Evolutionary conservation across 441 rosid genomes (phyloP), one percentile per base, ranked within the genome.

Genomic region (Kokia cookei): DNA sequence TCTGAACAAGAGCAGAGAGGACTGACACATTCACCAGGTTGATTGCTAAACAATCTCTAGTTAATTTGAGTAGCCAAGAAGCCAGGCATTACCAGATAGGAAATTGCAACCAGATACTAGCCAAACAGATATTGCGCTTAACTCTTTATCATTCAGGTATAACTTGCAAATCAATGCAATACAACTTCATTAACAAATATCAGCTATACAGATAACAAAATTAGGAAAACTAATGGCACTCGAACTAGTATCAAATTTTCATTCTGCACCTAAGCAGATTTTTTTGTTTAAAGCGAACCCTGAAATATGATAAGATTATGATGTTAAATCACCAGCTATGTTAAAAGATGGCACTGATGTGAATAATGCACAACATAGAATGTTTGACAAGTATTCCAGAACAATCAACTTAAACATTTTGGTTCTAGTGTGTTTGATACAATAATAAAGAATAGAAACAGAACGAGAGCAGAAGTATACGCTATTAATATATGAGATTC

Each of bases 401-500:
- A 50, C 50, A 65, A 74, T 68, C 40, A 2, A 76, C 79, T 27
- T 59, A 27, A 27, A 27, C 40, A 17, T 59, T 27, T 27, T 8
- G 9, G 14, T 59, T 59, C 64, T 59, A 59, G 64, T 26, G n/a
- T 27, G 27, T 59, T 59, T 13, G 64, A 59, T 59, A 59, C 64
- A 26, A 59, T 0, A 60, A 60, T 2, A 60, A 60, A 17, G 64
- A 59, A 27, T 27, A 80, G 48, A 54, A 81, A 65, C 29, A 83
- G 53, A 77, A 78, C 22, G 77, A 84, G 13, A 69, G 82, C n/a
- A 71, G 32, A 74, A 54, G 65, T 13, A 75, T 80, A 83, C 29
- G 79, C 73, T 10, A 79, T 24, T 65, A 83, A 57, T 24, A 86
- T 76, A 78, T 75, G 81, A 75, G 92, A 84, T 83, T 88, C 90